Percentiles rank a stretch among this genome's conserved stretches.
phyloP scores from a whole-genome alignment of 2,329 filamentous ascomycete species.

The Phaeosphaeriaceae sp. region DNA sequence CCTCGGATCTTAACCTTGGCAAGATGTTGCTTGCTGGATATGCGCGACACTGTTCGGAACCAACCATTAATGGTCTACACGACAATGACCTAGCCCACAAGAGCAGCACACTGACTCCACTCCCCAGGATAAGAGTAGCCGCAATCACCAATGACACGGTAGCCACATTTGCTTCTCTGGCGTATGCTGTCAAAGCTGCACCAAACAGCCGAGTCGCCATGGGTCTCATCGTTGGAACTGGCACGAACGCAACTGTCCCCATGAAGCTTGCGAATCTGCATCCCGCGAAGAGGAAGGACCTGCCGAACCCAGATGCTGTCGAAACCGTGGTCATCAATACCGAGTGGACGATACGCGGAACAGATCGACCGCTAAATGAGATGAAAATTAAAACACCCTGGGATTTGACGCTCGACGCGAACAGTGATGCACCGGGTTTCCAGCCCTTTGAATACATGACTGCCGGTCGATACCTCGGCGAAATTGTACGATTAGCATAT shows the following conservation, averaged over 20 bases:
- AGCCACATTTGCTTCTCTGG: slow-evolving; percentile 78
- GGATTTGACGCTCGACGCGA: slow-evolving; percentile 71
- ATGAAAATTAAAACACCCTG: slow-evolving; percentile 71
- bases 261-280: slow-evolving; percentile 70
- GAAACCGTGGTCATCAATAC: slow-evolving; percentile 80
- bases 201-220: slow-evolving; percentile 72
- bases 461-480: slow-evolving; percentile 77
- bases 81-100: slow-evolving; percentile 26
- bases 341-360: slow-evolving; percentile 82
- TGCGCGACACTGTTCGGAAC: slow-evolving; percentile 57
- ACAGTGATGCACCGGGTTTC: slow-evolving; percentile 75
- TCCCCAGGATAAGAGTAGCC: slow-evolving; percentile 73
- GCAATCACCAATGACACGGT: slow-evolving; percentile 86
- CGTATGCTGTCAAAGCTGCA: slow-evolving; percentile 71
- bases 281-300: slow-evolving; percentile 62
- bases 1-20: slow-evolving; percentile 66
- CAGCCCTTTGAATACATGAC: slow-evolving; percentile 89
- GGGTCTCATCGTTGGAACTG: slow-evolving; percentile 83
- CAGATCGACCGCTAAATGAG: slow-evolving; percentile 70
- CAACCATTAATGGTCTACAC: slow-evolving; percentile 35
- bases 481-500: slow-evolving; percentile 75
- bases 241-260: slow-evolving; percentile 80
- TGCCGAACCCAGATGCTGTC: slow-evolving; percentile 49
- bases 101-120: slow-evolving; percentile 36
- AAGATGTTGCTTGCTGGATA: slow-evolving; percentile 67